A percentile compares a stretch with the other conserved stretches of the same genome.
Evolutionary conservation across 2,329 filamentous ascomycete species (phyloP).

Genomic region (Epichloe scottii): DNA sequence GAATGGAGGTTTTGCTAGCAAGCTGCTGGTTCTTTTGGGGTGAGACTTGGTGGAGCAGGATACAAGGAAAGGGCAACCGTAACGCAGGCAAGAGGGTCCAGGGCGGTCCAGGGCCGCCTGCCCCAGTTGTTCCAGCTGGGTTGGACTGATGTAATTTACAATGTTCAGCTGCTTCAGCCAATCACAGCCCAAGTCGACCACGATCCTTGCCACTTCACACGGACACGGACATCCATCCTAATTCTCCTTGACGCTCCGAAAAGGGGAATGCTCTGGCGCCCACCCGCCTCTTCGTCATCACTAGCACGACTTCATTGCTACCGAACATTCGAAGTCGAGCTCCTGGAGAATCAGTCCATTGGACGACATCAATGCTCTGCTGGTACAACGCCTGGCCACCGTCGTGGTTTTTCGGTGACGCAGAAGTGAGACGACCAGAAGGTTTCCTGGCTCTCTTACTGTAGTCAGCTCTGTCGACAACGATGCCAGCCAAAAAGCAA

Average conservation of each 20-base stretch:
- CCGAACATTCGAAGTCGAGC: background rate
- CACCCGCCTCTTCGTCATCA: background rate
- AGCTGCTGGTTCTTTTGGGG: background rate
- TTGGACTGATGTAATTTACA: background rate
- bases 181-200: background rate
- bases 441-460: too few relatives aligned
- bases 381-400: too few relatives aligned
- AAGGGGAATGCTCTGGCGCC: background rate
- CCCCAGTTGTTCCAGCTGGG: background rate
- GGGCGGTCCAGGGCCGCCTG: background rate
- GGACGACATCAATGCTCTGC: background rate
- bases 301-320: too few relatives aligned
- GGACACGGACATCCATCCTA: too few relatives aligned
- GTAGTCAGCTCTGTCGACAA: too few relatives aligned
- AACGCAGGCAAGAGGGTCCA: background rate
- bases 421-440: too few relatives aligned
- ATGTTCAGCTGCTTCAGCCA: background rate
- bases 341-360: background rate
- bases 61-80: background rate
- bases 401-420: too few relatives aligned
- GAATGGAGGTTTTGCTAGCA: background rate
- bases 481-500: too few relatives aligned
- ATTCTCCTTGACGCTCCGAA: background rate
- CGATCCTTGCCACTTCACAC: background rate
- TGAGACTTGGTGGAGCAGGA: background rate